These are phyloP conservation scores for Zygotorulaspora florentina DNA, from an alignment of 805 yeast species.

Conservation along the genomic window DNA sequence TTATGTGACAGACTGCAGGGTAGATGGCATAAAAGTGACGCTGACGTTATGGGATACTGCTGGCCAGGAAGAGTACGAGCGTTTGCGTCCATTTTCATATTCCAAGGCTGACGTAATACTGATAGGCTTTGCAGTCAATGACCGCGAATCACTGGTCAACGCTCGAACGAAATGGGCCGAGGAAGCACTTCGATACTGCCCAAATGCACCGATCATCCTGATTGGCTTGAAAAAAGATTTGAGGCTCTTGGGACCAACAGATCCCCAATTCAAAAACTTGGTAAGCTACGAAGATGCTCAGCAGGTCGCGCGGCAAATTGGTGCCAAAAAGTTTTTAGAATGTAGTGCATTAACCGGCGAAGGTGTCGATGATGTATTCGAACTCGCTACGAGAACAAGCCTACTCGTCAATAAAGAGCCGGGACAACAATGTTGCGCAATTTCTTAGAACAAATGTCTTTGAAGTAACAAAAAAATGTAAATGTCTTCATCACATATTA, in stretches of 20 bases:
- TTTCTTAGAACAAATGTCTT: conserved; percentile 19
- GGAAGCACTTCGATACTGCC: conserved; percentile 78
- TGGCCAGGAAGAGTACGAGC: conserved; percentile 92
- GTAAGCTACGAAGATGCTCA: conserved; percentile 59
- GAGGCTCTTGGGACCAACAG: conserved; percentile 34
- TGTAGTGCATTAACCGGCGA: conserved; percentile 92
- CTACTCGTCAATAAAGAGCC: conserved; percentile 51
- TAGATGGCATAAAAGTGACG: conserved; percentile 88
- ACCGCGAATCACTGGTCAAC: conserved; percentile 78
- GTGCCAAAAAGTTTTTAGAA: conserved; percentile 79
- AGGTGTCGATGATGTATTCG: conserved; percentile 92
- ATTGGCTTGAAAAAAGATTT: conserved; percentile 86
- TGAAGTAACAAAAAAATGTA: not conserved
- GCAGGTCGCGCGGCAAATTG: conserved; percentile 67
- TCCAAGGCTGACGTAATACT: conserved; percentile 81
- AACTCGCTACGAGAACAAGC: conserved; percentile 82
- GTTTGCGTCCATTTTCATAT: conserved; percentile 83
- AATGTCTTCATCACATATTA: not conserved
- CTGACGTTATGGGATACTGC: conserved; percentile 94
- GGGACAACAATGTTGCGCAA: conserved; percentile 37
- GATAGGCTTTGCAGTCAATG: conserved; percentile 81
- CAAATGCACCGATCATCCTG: conserved; percentile 68
- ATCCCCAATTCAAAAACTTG: conserved; percentile 38
- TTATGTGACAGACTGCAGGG: conserved; percentile 89
- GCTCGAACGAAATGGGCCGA: conserved; percentile 84